phyloP scores from a whole-genome alignment of 2,329 filamentous ascomycete genomes.

The Chrysosporium keratinophilum region DNA sequence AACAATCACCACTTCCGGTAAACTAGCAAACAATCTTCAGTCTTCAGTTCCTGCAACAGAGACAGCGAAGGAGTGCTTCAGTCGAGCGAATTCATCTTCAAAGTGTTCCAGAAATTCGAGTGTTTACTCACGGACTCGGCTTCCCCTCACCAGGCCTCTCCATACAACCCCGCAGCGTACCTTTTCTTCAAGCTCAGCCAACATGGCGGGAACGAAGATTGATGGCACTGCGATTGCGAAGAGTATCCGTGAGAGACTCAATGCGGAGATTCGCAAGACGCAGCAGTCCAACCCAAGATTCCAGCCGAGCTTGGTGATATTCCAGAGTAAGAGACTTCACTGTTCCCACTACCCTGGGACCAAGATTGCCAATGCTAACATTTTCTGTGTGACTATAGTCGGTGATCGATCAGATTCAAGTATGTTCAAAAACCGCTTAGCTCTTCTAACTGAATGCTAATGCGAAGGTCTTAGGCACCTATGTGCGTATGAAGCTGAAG shows the following conservation, averaged over 20 bases:
- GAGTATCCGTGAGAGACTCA: conserved; percentile 72
- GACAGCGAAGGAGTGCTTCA: not conserved
- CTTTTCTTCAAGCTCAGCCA: conserved; percentile 46
- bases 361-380: not conserved
- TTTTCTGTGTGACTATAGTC: conserved; percentile 44
- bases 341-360: conserved; percentile 4
- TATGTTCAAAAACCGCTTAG: conserved; percentile 40
- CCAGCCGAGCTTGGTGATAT: conserved; percentile 81
- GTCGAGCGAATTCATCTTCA: conserved; percentile 35
- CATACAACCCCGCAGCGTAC: conserved; percentile 19
- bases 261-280: conserved; percentile 66
- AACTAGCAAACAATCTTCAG: not conserved
- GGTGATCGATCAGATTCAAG: conserved; percentile 87
- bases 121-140: conserved; percentile 39
- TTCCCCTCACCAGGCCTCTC: not conserved
- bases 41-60: not conserved
- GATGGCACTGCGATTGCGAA: conserved; percentile 95
- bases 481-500: conserved; percentile 99
- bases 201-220: conserved; percentile 82
- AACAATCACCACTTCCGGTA: conserved; percentile 7
- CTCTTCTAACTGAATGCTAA: conserved; percentile 1
- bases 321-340: conserved; percentile 58
- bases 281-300: conserved; percentile 78
- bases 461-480: conserved; percentile 56
- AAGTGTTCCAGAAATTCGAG: conserved; percentile 62